Percentiles rank a stretch among this genome's conserved stretches.
phyloP scores from a whole-genome alignment of 257 asterid species.

The Eustoma russellianum region DNA sequence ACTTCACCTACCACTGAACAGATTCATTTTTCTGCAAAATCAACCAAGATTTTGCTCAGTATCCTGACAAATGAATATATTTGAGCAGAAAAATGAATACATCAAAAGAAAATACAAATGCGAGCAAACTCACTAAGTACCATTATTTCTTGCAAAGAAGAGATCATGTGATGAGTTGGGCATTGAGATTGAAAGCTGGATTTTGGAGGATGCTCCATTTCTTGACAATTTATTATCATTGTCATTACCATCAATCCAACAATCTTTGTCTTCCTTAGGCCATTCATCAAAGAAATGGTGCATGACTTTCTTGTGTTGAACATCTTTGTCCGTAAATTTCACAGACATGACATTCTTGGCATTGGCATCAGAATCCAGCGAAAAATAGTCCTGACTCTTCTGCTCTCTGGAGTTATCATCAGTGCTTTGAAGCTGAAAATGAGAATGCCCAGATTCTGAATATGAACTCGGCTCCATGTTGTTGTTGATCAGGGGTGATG shows the following conservation, averaged over 20 bases:
- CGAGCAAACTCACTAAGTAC: neutral
- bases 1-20: neutral
- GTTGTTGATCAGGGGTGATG: conserved; percentile 25
- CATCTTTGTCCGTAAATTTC: conserved; percentile 12
- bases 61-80: neutral
- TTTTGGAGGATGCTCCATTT: conserved; percentile 16
- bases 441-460: conserved; percentile 9
- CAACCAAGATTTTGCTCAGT: neutral
- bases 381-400: conserved; percentile 9
- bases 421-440: neutral
- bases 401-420: conserved; percentile 18
- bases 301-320: conserved; percentile 67
- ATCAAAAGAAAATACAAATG: neutral
- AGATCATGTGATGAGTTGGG: neutral
- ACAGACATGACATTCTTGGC: conserved; percentile 4
- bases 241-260: conserved; percentile 25
- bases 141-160: too few species aligned
- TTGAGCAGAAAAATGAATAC: neutral
- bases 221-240: conserved; percentile 33
- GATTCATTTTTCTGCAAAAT: neutral
- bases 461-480: conserved; percentile 27
- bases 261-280: conserved; percentile 41
- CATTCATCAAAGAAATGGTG: conserved; percentile 89
- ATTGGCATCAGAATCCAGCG: conserved; percentile 10
- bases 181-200: conserved; percentile 35